phyloP scores from a whole-genome alignment of 768 basidiomycete species.

The Neoboletus subvelutipes region DNA sequence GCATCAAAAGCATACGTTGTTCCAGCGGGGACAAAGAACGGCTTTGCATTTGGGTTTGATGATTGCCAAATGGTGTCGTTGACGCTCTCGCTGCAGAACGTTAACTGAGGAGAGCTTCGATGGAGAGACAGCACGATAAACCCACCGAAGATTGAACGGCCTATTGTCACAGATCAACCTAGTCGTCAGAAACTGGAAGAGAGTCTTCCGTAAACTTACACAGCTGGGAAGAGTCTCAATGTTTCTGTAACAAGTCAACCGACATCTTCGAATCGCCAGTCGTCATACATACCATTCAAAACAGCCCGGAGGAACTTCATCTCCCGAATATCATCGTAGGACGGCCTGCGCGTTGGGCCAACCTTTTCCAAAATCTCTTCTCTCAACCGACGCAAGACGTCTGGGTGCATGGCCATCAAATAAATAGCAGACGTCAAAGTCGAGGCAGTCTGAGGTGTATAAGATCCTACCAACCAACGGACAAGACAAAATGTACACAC shows the following conservation, averaged over 20 bases:
- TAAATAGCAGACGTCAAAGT: conserved; percentile 46
- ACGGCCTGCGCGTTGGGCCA: conserved; percentile 36
- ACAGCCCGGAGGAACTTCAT: conserved; percentile 47
- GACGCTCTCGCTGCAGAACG: conserved; percentile 18
- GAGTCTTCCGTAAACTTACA: conserved; percentile 18
- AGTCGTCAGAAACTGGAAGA: background rate
- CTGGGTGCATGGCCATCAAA: conserved; percentile 45
- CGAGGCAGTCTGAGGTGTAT: conserved; percentile 39
- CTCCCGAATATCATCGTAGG: conserved; percentile 41
- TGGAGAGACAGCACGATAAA: background rate
- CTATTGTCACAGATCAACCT: conserved; percentile 12
- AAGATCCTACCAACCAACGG: background rate
- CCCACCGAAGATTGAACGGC: conserved; percentile 36
- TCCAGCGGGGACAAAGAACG: conserved; percentile 30
- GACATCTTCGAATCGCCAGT: background rate
- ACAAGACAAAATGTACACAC: conserved; percentile 21
- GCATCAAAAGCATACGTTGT: conserved; percentile 16
- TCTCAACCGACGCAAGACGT: conserved; percentile 39
- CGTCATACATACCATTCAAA: conserved; percentile 38
- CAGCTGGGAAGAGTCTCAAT: conserved; percentile 34
- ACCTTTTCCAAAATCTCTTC: conserved; percentile 42
- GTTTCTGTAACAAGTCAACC: conserved; percentile 25
- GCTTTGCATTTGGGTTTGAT: conserved; percentile 21
- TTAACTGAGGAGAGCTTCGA: background rate
- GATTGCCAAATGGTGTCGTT: conserved; percentile 27